Evolutionary conservation across 352 stramenopile species (phyloP), one percentile per base, ranked within the genome.

Genomic region (Phytophthora kernoviae): DNA sequence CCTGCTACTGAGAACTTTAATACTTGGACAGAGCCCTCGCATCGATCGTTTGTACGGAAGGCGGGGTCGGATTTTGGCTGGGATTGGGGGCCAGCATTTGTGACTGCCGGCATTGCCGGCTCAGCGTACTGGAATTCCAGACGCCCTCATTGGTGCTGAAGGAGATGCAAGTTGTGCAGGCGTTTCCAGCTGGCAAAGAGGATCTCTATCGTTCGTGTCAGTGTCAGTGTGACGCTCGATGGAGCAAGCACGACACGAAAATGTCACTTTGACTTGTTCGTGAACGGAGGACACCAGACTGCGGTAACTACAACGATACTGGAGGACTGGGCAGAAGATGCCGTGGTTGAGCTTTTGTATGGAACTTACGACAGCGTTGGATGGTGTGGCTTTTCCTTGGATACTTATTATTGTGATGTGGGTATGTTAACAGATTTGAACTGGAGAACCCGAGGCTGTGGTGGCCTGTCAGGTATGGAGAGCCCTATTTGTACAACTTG

Each of bases 11-110:
- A 76, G 34, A 93, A 93, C 56, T 91, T 77, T 42, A 92, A 94
- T 48, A 77, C 79, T 11, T 94, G 84, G 84, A 80, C 82, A 11
- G 86, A 96, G 53, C 81, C 84, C 10, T 87, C 86, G 17, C 70
- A 88, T 22, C 86, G 87, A 2, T 81, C 76, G 1, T 96, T 95
- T 60, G 66, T 94, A 9, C 82, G 87, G n/a, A 96, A 96, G 54
- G 83, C 87, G 0, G 85, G 85, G 0, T 91, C 83, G 7, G 87
- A 94, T 58, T 96, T 95, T 70, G 87, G 87, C 3, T 96, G 87
- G 87, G 87, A 96, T 52, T 96, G 87, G 87, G 87, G 87, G 0
- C 87, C 86, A 10, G 85, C 86, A 24, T 92, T 74, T 52, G 68
- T 83, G 5, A 88, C 78, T 11, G 69, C 75, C 6, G 86, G 86